phyloP scores from a whole-genome alignment of 352 stramenopile genomes.

The Phytophthora brassicae region DNA sequence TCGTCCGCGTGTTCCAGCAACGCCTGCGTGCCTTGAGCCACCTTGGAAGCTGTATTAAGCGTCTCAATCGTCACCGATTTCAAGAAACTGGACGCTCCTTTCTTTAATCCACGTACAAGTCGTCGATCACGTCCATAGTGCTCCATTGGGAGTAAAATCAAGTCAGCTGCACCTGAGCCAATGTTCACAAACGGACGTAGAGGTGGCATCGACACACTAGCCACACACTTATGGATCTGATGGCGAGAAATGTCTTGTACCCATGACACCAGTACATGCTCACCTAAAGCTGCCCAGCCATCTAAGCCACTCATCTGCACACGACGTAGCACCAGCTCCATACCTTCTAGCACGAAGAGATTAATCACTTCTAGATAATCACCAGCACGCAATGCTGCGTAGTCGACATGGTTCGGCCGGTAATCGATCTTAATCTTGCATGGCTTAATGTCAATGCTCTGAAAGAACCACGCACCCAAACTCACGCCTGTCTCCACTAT shows the following conservation, averaged over 20 bases:
- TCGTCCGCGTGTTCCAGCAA: conserved; percentile 84
- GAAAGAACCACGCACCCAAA: conserved; percentile 80
- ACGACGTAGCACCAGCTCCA: conserved; percentile 85
- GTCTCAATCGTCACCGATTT: conserved; percentile 90
- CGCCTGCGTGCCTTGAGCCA: conserved; percentile 81
- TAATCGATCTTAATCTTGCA: conserved; percentile 93
- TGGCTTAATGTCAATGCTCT: conserved; percentile 84
- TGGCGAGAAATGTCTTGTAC: conserved; percentile 87
- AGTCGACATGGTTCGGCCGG: conserved; percentile 85
- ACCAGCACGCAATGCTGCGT: conserved; percentile 72
- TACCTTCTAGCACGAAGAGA: conserved; percentile 85
- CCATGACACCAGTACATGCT: conserved; percentile 84
- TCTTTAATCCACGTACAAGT: conserved; percentile 82
- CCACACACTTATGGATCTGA: conserved; percentile 89
- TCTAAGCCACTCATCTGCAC: conserved; percentile 84
- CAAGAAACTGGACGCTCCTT: conserved; percentile 85
- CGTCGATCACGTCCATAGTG: conserved; percentile 84
- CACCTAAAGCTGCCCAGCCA: conserved; percentile 67
- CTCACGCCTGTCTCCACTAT: conserved; percentile 42
- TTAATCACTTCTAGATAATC: conserved; percentile 91
- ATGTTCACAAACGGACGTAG: conserved; percentile 88
- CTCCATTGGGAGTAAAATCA: conserved; percentile 86
- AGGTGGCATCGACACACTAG: conserved; percentile 85
- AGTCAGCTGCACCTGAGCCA: conserved; percentile 76
- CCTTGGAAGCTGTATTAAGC: conserved; percentile 81